Evolutionary conservation across 1,139 yeast genomes (phyloP).

Genomic region (Saccharomycopsis phalli): DNA sequence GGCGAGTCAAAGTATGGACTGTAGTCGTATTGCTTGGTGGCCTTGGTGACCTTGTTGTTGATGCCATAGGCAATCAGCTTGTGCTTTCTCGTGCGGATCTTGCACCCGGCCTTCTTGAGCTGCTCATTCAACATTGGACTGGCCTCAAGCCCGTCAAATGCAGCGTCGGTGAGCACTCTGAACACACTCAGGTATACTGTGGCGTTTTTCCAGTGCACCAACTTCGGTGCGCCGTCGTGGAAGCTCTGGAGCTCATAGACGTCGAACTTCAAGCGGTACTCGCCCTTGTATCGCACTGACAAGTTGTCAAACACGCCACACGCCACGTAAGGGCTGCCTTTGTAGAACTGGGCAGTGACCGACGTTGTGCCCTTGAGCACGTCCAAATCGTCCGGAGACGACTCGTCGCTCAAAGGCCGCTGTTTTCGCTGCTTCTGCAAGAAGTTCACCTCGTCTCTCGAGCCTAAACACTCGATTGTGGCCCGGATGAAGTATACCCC

Average conservation of each 20-base stretch:
- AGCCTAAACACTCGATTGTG: constrained; percentile 18
- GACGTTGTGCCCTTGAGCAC: constrained; percentile 19
- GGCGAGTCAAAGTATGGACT: constrained; percentile 3
- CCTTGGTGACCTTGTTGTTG: neutral
- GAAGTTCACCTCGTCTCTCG: constrained; percentile 11
- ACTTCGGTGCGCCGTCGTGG: constrained; percentile 5
- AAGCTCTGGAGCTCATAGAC: constrained; percentile 17
- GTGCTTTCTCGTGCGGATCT: constrained; percentile 29
- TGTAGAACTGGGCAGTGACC: constrained; percentile 19
- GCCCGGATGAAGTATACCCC: constrained; percentile 19
- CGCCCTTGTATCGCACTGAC: constrained; percentile 19
- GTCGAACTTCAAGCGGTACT: constrained; percentile 18
- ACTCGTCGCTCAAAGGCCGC: constrained; percentile 1
- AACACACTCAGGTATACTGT: constrained; percentile 21
- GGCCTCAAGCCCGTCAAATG: constrained; percentile 30
- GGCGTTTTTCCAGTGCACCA: constrained; percentile 19
- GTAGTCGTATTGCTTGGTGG: neutral
- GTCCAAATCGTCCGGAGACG: constrained; percentile 9
- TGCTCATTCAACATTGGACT: constrained; percentile 28
- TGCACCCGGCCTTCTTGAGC: constrained; percentile 29
- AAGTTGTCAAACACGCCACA: constrained; percentile 20
- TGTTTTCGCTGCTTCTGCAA: constrained; percentile 17
- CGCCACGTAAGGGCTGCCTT: constrained; percentile 19
- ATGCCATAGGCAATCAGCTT: constrained; percentile 3
- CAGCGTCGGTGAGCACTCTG: constrained; percentile 29